Evolutionary conservation across 192 early-diverging fungal genomes (phyloP).

Genomic region (Coemansia sp.): DNA sequence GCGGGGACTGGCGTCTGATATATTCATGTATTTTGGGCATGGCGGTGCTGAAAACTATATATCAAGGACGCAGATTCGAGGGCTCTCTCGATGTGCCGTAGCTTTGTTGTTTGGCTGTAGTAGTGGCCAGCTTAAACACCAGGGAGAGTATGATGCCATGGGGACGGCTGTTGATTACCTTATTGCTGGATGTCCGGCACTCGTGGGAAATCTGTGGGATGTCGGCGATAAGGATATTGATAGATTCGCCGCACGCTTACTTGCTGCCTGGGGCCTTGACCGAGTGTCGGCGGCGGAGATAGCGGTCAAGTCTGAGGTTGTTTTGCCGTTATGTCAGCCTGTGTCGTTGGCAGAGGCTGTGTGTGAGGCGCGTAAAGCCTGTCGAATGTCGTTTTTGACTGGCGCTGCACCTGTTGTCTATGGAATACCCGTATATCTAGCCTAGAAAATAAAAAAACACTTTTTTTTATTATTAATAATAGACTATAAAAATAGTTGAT

Average conservation of each 20-base stretch:
- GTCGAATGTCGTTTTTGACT: constrained; percentile 80
- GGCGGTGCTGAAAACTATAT: constrained; percentile 89
- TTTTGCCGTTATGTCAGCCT: not conserved
- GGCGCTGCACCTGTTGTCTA: constrained; percentile 95
- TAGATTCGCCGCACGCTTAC: constrained; percentile 72
- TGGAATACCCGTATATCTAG: constrained; percentile 74
- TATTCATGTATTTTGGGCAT: constrained; percentile 94
- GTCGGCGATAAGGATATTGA: constrained; percentile 98
- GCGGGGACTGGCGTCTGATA: constrained; percentile 59
- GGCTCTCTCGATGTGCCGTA: constrained; percentile 70
- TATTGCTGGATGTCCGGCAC: constrained; percentile 77
- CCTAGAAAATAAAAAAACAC: too few relatives aligned
- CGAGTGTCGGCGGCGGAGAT: constrained; percentile 13
- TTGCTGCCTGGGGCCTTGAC: constrained; percentile 74
- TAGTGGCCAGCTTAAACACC: constrained; percentile 73
- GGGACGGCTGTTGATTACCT: constrained; percentile 87
- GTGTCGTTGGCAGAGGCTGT: constrained; percentile 79
- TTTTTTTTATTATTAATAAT: not conserved
- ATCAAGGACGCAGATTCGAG: constrained; percentile 64
- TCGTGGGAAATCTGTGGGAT: constrained; percentile 98
- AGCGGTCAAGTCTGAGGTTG: constrained; percentile 13
- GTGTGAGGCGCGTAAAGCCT: constrained; percentile 67
- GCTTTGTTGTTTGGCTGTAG: constrained; percentile 94
- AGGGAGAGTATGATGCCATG: constrained; percentile 88
- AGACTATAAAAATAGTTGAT: not conserved